Base-by-base conservation (phyloP, 345 rosid genomes). In the Camelina hispida region DNA sequence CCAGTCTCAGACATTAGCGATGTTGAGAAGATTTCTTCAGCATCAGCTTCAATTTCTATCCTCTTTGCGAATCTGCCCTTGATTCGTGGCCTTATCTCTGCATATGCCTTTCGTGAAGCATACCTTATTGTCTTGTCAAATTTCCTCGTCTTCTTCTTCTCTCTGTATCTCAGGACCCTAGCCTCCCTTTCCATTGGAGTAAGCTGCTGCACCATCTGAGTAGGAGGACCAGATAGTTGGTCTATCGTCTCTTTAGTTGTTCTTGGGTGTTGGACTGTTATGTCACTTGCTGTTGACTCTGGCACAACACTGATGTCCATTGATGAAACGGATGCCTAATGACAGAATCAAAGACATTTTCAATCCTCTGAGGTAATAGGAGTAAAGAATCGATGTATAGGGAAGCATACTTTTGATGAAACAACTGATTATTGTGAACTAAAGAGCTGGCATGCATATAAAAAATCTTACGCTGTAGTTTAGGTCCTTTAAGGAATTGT, bases 21-120 rank as follows among this genome's bases (percentile, higher is more conserved):
- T 60, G 93, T 30, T 13, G 95, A 83, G 78, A 93, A 88, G 71
- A 88, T 73, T 67, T 80, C 91, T 23, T 90, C 93, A 15, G 81
- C 87, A 58, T 87, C 92, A 53, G 86, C 81, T 9, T 87, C 92
- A 16, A 35, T 77, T 20, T 90, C 84, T 3, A 78, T 85, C 77
- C 96, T 86, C 87, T 95, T 95, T 1, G 93, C 97, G 32, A 95
- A 95, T 47, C 97, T 62, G 12, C 99, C 99, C 75, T 92, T 95
- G 83, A 95, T 87, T 35, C 99, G 78, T 9, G 97, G 99, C 62
- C 99, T 85, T 51, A 88, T 87, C 78, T 95, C 99, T 43, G 97
- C 99, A 51, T 95, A 92, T 4, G 99, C 97, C 81, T 95, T 92
- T 79, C 99, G 87, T 11, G 97, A 95, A 40, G 99, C 99, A 80